Conservation (phyloP, 768 basidiomycete species). For the Mycena capillaripes region DNA sequence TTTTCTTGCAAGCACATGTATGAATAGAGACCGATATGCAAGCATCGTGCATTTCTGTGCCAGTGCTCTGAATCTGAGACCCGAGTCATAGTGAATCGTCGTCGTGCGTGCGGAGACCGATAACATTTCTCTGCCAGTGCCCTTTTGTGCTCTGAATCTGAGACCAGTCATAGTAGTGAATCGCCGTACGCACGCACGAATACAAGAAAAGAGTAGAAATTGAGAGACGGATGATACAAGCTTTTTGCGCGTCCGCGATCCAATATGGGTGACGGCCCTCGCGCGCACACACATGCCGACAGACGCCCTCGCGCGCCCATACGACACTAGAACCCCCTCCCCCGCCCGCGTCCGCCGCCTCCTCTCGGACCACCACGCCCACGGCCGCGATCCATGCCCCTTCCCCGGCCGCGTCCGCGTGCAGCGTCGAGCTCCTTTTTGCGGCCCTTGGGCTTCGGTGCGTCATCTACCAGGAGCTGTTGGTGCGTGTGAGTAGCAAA, state of each 20-base stretch:
- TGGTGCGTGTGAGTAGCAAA: background rate
- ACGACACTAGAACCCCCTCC: constrained; percentile 45
- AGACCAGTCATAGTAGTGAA: too few species aligned
- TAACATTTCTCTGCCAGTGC: too few species aligned
- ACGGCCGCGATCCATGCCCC: constrained; percentile 60
- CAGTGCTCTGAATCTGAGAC: too few species aligned
- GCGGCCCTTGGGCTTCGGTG: constrained; percentile 93
- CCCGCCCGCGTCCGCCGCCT: constrained; percentile 65
- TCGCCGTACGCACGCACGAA: too few species aligned
- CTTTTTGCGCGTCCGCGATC: background rate
- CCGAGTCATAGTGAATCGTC: too few species aligned
- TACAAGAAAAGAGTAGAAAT: constrained; percentile 6
- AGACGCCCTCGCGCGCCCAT: background rate
- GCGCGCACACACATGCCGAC: background rate
- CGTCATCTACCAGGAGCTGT: constrained; percentile 91
- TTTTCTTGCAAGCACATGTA: background rate
- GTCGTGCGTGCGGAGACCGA: too few species aligned
- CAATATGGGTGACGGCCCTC: background rate
- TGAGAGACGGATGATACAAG: background rate
- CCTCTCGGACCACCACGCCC: constrained; percentile 65
- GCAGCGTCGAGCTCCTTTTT: constrained; percentile 82
- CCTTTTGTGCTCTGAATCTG: too few species aligned
- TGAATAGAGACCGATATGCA: constrained; percentile 1
- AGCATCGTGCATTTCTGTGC: too few species aligned
- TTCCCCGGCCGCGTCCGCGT: constrained; percentile 71